phyloP scores from a whole-genome alignment of 331 rosid species.

The Phaseolus coccineus region DNA sequence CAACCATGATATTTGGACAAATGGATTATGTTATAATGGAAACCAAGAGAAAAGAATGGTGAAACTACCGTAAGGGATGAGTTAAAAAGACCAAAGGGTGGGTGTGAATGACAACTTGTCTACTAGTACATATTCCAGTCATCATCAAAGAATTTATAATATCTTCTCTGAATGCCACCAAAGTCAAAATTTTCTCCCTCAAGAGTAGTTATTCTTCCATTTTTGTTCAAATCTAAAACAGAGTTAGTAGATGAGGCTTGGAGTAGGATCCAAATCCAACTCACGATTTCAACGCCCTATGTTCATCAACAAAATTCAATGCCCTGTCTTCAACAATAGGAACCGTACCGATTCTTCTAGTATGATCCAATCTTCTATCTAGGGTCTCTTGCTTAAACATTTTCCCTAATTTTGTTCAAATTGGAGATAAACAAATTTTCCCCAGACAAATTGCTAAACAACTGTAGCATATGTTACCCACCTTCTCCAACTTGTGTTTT shows the following conservation, averaged over 20 bases:
- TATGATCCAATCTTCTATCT: constrained; percentile 51
- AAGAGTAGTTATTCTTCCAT: constrained; percentile 41
- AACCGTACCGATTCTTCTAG: constrained; percentile 40
- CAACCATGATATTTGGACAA: no score
- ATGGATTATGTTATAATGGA: no score
- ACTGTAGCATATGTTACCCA: constrained; percentile 55
- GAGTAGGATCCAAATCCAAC: constrained; percentile 50
- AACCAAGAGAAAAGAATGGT: no score
- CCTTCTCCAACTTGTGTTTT: no score
- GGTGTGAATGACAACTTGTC: no score
- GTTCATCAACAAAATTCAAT: constrained; percentile 48
- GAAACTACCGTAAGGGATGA: no score
- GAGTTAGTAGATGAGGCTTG: constrained; percentile 39
- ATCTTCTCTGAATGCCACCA: constrained; percentile 43
- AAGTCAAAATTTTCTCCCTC: constrained; percentile 45
- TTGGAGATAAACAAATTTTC: constrained; percentile 59
- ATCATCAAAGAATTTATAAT: constrained; percentile 38
- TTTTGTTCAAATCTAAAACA: constrained; percentile 45
- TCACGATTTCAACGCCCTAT: constrained; percentile 29
- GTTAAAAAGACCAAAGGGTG: no score
- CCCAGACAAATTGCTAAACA: constrained; percentile 63
- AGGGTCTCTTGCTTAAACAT: constrained; percentile 49
- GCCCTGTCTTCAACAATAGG: constrained; percentile 46
- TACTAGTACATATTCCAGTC: no score
- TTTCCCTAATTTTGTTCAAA: constrained; percentile 56